Base-by-base conservation (phyloP, 257 asterid species). In the Striga asiatica region DNA sequence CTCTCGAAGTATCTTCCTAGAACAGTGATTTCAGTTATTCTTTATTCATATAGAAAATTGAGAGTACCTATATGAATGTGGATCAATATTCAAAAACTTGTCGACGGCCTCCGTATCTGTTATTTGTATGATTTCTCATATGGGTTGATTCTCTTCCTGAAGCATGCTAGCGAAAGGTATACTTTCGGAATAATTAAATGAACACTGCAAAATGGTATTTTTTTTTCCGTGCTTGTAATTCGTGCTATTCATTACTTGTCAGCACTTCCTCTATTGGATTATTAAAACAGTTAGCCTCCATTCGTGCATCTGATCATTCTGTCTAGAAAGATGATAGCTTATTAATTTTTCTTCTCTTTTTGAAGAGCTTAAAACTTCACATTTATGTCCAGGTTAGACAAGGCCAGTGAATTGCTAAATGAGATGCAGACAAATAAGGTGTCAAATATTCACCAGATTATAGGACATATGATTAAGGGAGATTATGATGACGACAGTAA, bases 381-480 rank as follows among this genome's bases (percentile, higher is more conserved):
- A 61, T 54, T 56, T 67, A 8, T 70, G 55, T 67, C 56, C 79
- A 86, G 98, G 77, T 83, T 89, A 88, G 83, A 80, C 54, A 64
- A 68, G 74, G 82, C 69, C 60, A 69, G 60, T 52, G 92, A 75
- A 59, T 73, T 86, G 75, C 75, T 87, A 66, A 78, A 75, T 51
- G 96, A 87, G 71, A 80, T 86, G 96, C 74, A 70, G 55, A 77
- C 78, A 61, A 73, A 78, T 61, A 81, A 77, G 71, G 65, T 60
- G 50, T 91, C 92, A 23, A 83, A 80, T 66, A 75, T 78, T 75
- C 95, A 83, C 64, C 92, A 80, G 71, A 86, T 83, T 31, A 87
- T 87, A 45, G 94, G 94, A 24, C 87, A 80, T 79, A 87, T 87
- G 98, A 91, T 91, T 64, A 79, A 68, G 56, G 98, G 96, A 52